A percentile compares a stretch with the other conserved stretches of the same genome.
Conservation (phyloP, 768 basidiomycete species). For the Tremella mesenterica region DNA sequence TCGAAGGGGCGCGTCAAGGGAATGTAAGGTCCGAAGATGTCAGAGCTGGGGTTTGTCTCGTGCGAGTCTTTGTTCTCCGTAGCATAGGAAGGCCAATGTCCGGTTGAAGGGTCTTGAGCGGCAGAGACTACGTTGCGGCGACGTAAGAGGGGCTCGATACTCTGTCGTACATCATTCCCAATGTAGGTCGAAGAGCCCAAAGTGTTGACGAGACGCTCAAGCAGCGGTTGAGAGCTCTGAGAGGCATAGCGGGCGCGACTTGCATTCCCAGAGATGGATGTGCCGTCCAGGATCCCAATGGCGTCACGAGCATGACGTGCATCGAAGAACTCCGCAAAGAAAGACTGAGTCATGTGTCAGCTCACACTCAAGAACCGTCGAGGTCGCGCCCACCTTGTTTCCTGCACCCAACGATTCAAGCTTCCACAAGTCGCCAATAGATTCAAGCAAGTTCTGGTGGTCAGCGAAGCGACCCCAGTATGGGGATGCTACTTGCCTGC, state of each 20-base stretch:
- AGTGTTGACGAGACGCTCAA: not conserved
- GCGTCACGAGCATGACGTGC: slow-evolving; percentile 23
- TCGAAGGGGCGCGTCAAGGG: too few relatives aligned
- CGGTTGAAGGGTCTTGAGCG: too few relatives aligned
- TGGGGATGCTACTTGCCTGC: slow-evolving; percentile 7
- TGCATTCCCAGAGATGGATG: slow-evolving; percentile 2
- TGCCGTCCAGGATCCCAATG: slow-evolving; percentile 13
- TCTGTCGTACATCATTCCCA: too few relatives aligned
- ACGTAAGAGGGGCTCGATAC: too few relatives aligned
- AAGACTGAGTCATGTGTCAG: slow-evolving; percentile 10
- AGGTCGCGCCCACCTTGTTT: slow-evolving; percentile 15
- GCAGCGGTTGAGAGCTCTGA: not conserved
- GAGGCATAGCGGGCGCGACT: slow-evolving; percentile 6
- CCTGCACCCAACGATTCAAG: slow-evolving; percentile 12
- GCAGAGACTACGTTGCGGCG: not conserved
- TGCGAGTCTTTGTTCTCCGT: too few relatives aligned
- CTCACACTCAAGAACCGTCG: not conserved
- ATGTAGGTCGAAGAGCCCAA: slow-evolving; percentile 11
- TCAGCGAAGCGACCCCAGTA: not conserved
- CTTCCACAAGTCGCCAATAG: slow-evolving; percentile 15
- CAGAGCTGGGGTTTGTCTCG: too few relatives aligned
- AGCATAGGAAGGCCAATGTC: too few relatives aligned
- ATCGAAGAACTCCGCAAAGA: slow-evolving; percentile 32
- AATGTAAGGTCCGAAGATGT: too few relatives aligned
- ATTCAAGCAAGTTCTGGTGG: slow-evolving; percentile 2